These are phyloP conservation scores for Crithidia mellificae DNA, from an alignment of 208 protist species.

Conservation along the genomic window DNA sequence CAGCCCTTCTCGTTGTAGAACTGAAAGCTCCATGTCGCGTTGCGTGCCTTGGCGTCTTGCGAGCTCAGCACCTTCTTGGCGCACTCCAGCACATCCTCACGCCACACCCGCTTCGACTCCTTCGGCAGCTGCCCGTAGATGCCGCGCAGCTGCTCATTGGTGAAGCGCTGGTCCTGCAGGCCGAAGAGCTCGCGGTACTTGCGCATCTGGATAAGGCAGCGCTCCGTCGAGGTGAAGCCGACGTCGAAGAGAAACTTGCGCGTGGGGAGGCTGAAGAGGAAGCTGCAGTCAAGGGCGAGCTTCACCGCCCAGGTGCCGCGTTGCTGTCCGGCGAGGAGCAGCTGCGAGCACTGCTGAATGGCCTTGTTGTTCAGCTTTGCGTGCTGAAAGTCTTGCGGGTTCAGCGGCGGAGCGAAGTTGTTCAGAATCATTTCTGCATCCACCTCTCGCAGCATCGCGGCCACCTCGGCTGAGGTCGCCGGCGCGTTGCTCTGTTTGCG, in stretches of 20 bases:
- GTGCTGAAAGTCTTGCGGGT: constrained; percentile 63
- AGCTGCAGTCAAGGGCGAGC: constrained; percentile 78
- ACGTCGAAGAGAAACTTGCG: constrained; percentile 84
- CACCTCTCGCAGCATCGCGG: not conserved
- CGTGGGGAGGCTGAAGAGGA: constrained; percentile 75
- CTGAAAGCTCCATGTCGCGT: constrained; percentile 80
- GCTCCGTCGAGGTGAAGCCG: constrained; percentile 49
- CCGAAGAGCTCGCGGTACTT: constrained; percentile 35
- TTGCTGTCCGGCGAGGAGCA: constrained; percentile 77
- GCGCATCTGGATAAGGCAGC: constrained; percentile 30
- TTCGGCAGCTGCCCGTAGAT: constrained; percentile 30
- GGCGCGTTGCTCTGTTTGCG: constrained; percentile 9
- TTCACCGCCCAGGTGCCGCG: constrained; percentile 76
- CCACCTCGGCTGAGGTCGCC: not conserved
- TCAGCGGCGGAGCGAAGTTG: constrained; percentile 42
- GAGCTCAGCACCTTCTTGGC: constrained; percentile 59
- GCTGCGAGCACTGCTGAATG: constrained; percentile 73
- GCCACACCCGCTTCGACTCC: constrained; percentile 57
- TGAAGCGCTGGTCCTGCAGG: constrained; percentile 15
- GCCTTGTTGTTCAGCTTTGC: constrained; percentile 83
- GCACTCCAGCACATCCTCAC: constrained; percentile 63
- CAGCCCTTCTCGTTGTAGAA: constrained; percentile 90
- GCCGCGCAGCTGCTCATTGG: constrained; percentile 24
- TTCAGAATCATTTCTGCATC: constrained; percentile 6
- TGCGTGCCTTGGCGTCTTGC: constrained; percentile 37